A percentile compares a stretch with the other conserved stretches of the same genome.
These are phyloP conservation scores for Hyaloperonospora brassicae DNA, from an alignment of 352 stramenopile species.

Conservation along the genomic window DNA sequence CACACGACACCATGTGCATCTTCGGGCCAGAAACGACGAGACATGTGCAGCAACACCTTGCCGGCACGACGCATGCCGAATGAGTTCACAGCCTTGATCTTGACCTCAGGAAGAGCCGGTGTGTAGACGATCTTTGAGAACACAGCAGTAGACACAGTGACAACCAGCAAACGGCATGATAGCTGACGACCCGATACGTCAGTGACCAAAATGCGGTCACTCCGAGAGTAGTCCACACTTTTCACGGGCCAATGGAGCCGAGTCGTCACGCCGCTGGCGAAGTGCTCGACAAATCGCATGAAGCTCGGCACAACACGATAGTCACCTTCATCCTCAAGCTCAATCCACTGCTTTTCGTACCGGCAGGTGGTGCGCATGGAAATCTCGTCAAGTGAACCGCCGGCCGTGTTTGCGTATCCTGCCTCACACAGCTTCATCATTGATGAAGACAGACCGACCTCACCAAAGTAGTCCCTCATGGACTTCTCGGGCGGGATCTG, in stretches of 20 bases:
- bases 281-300: conserved; percentile 54
- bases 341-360: conserved; percentile 80
- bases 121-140: conserved; percentile 69
- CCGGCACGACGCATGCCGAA: conserved; percentile 68
- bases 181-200: conserved; percentile 47
- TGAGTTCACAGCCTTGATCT: conserved; percentile 49
- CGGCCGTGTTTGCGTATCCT: conserved; percentile 76
- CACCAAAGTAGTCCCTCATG: conserved; percentile 73
- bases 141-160: conserved; percentile 70
- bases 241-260: conserved; percentile 50
- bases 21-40: conserved; percentile 51
- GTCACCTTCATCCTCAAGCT: conserved; percentile 74
- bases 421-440: conserved; percentile 81
- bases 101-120: conserved; percentile 45
- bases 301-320: conserved; percentile 68
- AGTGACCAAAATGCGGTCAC: conserved; percentile 43
- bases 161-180: conserved; percentile 50
- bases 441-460: conserved; percentile 45
- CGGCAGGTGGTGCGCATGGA: conserved; percentile 70
- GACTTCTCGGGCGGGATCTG: conserved; percentile 50
- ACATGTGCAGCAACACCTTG: conserved; percentile 75
- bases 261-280: conserved; percentile 39
- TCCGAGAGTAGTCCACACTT: conserved; percentile 52
- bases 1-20: conserved; percentile 76
- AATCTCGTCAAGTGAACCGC: conserved; percentile 57